Base-by-base conservation (phyloP, 1,284 basidiomycete genomes). In the Polyporus tsugae region DNA sequence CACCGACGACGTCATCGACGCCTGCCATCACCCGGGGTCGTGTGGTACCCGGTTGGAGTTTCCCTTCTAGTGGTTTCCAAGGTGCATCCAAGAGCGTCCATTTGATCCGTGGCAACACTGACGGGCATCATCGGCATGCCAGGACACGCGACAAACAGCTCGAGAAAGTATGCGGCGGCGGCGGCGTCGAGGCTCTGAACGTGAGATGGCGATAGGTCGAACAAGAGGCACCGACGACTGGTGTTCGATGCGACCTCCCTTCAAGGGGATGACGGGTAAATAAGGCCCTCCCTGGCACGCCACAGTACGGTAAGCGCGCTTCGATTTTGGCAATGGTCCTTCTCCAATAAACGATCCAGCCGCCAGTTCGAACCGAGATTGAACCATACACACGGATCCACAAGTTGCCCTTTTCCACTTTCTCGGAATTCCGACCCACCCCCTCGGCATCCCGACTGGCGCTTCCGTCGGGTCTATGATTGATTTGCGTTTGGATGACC, bases 321-420 rank as follows among this genome's bases (percentile, higher is more conserved):
- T 52, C 7, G 46, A 52, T 52, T 52, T 2, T 29, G 46, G 46
- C 46, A 25, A 52, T 29, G 11, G 22, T 52, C 22, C 13, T 52
- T 25, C 46, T 52, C 46, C 11, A 52, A 52, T 13, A 13, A 25
- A 25, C 10, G 10, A 9, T 11, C 11, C 46, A 52, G 46, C 22
- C 46, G 22, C 22, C 13, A 25, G 46, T 25, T 52, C 11, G 46
- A 52, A 52, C 46, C 46, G 25, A 25, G 46, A 11, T 11, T 25
- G 46, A 25, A 52, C 46, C 46, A 22, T 25, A 52, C 46, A 52
- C 46, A 52, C 46, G 46, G 46, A 52, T 52, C 46, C 46, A 52
- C 46, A 52, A 52, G 4, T 5, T 9, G 22, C n/a, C n/a, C 46
- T 6, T 22, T 52, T 52, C 46, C 46, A 13, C 46, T 22, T 49